Conservation (phyloP, 2,329 filamentous ascomycete genomes). For the Alternaria angustiovoidea region DNA sequence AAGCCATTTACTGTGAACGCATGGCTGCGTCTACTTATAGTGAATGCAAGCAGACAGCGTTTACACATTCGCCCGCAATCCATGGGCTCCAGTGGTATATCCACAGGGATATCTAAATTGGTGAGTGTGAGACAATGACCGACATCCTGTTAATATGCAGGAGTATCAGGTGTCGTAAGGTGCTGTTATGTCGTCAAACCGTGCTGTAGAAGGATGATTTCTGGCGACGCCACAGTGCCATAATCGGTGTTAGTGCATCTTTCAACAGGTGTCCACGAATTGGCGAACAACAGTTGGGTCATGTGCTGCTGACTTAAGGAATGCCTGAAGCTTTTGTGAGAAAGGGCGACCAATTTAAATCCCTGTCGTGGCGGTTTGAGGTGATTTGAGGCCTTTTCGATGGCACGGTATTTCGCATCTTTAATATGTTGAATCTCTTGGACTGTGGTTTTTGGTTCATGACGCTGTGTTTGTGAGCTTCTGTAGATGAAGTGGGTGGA, state of each 20-base stretch:
- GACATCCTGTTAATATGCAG: not conserved
- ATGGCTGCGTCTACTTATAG: not conserved
- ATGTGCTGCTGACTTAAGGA: not conserved
- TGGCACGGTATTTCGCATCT: not conserved
- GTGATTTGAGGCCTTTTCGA: slow-evolving; percentile 1
- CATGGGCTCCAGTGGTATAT: not conserved
- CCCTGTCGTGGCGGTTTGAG: slow-evolving; percentile 9
- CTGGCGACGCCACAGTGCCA: not conserved
- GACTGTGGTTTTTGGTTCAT: not conserved
- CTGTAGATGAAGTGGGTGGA: not conserved
- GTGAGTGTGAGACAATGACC: not conserved
- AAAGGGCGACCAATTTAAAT: not conserved
- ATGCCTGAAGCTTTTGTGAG: not conserved
- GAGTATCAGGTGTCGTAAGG: not conserved
- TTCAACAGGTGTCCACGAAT: not conserved
- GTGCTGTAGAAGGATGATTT: not conserved
- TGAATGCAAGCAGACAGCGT: not conserved
- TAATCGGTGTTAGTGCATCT: not conserved
- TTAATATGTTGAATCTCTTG: not conserved
- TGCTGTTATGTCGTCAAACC: not conserved
- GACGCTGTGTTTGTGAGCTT: not conserved
- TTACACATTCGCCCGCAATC: not conserved
- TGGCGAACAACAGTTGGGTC: not conserved
- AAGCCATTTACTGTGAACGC: not conserved
- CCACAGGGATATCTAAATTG: not conserved